Percentiles rank a stretch among this genome's conserved stretches.
Conservation (phyloP, 2,329 filamentous ascomycete genomes). For the Periglandula ipomoeae region DNA sequence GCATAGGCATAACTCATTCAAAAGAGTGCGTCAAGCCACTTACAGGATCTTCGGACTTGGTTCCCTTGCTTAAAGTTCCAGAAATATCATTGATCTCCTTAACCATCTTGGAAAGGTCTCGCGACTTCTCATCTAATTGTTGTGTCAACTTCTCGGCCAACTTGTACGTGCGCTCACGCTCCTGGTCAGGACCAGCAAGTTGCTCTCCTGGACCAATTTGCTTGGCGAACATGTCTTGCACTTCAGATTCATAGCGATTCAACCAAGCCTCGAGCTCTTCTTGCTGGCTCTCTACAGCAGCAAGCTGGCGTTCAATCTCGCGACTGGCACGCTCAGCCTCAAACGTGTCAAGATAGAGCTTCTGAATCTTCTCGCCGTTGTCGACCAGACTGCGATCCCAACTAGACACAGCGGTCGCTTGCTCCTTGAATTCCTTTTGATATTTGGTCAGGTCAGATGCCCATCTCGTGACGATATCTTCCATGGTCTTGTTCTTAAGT, state of each 20-base stretch:
- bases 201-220: constrained; percentile 68
- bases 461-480: constrained; percentile 96
- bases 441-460: constrained; percentile 92
- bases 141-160: constrained; percentile 88
- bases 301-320: constrained; percentile 87
- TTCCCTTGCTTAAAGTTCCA: constrained; percentile 79
- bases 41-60: constrained; percentile 81
- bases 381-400: constrained; percentile 93
- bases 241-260: constrained; percentile 83
- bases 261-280: constrained; percentile 82
- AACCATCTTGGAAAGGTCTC: constrained; percentile 90
- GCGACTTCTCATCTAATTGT: constrained; percentile 85
- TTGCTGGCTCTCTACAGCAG: constrained; percentile 84
- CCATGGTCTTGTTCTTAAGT: constrained; percentile 97
- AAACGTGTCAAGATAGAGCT: constrained; percentile 82
- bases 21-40: constrained; percentile 27
- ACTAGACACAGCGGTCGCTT: constrained; percentile 74
- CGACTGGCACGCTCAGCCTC: constrained; percentile 88
- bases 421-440: constrained; percentile 89
- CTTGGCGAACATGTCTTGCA: constrained; percentile 78
- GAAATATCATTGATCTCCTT: constrained; percentile 95
- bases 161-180: constrained; percentile 94
- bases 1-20: too few species aligned
- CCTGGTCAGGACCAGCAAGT: constrained; percentile 82
- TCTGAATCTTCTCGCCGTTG: constrained; percentile 91